Evolutionary conservation across 768 basidiomycete species (phyloP), one percentile per base, ranked within the genome.

Genomic region (Chalciporus pseudorubinellus): DNA sequence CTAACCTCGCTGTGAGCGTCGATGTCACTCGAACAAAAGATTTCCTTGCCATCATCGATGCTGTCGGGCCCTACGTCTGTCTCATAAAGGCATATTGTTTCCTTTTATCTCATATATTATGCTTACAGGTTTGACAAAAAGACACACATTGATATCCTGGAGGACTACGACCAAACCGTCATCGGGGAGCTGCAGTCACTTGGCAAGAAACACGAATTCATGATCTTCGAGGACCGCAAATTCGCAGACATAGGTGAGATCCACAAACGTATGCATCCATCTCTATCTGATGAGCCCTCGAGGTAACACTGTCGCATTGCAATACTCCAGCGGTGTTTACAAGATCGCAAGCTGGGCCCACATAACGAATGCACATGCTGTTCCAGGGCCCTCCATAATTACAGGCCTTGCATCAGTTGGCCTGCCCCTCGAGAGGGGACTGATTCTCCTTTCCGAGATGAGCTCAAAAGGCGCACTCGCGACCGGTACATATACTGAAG

Each of bases 141-240:
- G 97, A 98, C 97, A 0, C 97, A 99, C 64, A 81, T 98, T 58
- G 97, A 99, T 69, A 89, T 99, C 59, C 77, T 99, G 50, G 87
- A 93, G 59, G 94, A 98, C 72, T 98, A 93, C 68, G 83, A 93
- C 40, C 69, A 73, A 10, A 78, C 77, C 7, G 70, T 98, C 41
- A 81, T 95, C 50, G 74, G 82, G 38, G 75, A 78, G 39, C 76
- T 99, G 38, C 78, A 83, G 53, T 75, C 76, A 31, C 81, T 98
- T 7, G 85, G 87, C 63, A 63, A 70, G 41, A 86, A 89, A 66
- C 84, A 97, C 56, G 92, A 97, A 63, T 99, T 98, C 73, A 69
- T 95, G 46, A 94, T 98, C 60, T 99, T 98, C 60, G 97, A 98
- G 73, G 97, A 99, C 74, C 79, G 97, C 58, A 99, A 99, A 70